phyloP scores from a whole-genome alignment of 2,329 filamentous ascomycete genomes.

The Botryotinia calthae region DNA sequence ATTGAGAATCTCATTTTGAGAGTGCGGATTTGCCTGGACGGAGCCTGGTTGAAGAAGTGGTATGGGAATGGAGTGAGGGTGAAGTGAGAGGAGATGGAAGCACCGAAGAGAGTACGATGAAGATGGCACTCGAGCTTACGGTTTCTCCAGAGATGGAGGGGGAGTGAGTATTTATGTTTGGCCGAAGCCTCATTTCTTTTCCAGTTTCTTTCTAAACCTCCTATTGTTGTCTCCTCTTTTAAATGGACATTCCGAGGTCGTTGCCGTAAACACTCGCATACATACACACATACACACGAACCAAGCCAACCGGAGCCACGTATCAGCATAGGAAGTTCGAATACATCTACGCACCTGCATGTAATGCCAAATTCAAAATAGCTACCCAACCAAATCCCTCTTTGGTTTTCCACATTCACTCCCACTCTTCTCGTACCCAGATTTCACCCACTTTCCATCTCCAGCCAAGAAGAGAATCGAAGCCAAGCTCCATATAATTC shows the following conservation, averaged over 20 bases:
- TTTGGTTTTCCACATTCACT: not conserved
- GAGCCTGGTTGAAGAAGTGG: not conserved
- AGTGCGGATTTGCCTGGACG: not conserved
- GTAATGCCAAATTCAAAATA: not conserved
- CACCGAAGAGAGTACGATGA: slow-evolving; percentile 8
- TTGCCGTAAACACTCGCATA: not conserved
- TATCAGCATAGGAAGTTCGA: not conserved
- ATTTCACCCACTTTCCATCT: not conserved
- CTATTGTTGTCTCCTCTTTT: not conserved
- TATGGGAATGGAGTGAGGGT: not conserved
- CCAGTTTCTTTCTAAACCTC: not conserved
- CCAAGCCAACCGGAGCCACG: not conserved
- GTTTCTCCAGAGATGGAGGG: not conserved
- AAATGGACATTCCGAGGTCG: not conserved
- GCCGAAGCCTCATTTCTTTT: not conserved
- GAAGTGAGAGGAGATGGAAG: not conserved
- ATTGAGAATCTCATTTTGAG: slow-evolving; percentile 4
- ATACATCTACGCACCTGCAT: not conserved
- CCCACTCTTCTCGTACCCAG: not conserved
- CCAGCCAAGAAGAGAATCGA: not conserved
- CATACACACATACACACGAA: not conserved
- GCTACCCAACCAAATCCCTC: not conserved
- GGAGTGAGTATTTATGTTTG: not conserved
- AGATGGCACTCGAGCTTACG: not conserved
- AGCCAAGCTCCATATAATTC: not conserved